Evolutionary conservation across 2,329 filamentous ascomycete genomes (phyloP).

Genomic region (Dactylellina drechsleri): DNA sequence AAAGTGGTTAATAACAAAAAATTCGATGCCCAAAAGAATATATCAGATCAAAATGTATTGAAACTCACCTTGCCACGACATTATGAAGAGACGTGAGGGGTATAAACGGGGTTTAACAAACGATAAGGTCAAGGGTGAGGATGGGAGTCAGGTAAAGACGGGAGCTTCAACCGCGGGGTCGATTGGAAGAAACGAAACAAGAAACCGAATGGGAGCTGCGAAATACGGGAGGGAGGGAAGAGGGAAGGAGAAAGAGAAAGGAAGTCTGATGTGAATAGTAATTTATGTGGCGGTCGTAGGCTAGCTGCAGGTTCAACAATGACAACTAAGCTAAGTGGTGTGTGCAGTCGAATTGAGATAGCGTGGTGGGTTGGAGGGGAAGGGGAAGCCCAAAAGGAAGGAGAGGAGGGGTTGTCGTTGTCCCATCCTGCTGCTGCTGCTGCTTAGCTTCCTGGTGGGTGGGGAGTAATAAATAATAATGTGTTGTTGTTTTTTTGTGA

Average conservation of each 20-base stretch:
- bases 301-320: neutral
- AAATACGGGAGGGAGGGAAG: neutral
- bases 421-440: no score
- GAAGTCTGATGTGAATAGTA: neutral
- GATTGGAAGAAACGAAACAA: neutral
- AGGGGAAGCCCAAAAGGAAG: no score
- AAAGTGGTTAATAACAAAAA: constrained; percentile 13
- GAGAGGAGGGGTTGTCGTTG: no score
- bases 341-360: no score
- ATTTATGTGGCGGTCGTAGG: neutral
- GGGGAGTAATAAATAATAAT: no score
- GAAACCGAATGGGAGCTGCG: neutral
- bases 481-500: no score
- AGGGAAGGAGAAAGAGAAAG: neutral
- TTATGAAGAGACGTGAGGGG: constrained; percentile 53
- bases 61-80: constrained; percentile 59
- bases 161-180: neutral
- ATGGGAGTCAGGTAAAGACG: neutral
- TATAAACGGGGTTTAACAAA: constrained; percentile 58
- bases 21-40: neutral
- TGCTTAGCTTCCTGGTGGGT: no score
- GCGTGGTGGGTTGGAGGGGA: no score
- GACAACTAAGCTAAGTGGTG: no score
- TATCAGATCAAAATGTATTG: neutral
- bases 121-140: constrained; percentile 8